Conservation (phyloP, 148 eudicot genomes). For the Nepenthes mirabilis region DNA sequence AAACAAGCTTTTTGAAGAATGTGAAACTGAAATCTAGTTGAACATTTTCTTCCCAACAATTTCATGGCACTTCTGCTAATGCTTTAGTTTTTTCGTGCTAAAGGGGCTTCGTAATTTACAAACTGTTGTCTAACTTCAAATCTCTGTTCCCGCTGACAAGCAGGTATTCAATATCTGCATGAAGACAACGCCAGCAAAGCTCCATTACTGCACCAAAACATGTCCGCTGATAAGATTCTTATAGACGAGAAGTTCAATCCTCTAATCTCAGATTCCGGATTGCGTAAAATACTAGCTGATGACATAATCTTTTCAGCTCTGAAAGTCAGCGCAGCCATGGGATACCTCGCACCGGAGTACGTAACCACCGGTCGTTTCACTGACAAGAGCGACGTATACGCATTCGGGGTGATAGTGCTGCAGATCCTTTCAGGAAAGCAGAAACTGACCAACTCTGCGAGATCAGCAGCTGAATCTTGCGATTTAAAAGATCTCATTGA, state of each 20-base stretch:
- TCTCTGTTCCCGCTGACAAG: slow-evolving; percentile 1
- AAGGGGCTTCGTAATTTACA: too few relatives aligned
- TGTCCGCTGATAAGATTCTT: slow-evolving; percentile 78
- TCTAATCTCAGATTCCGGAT: slow-evolving; percentile 59
- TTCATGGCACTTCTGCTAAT: neutral
- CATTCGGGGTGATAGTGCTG: slow-evolving; percentile 72
- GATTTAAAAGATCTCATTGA: slow-evolving; percentile 55
- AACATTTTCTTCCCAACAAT: too few relatives aligned
- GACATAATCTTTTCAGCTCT: slow-evolving; percentile 78
- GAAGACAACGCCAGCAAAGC: slow-evolving; percentile 44
- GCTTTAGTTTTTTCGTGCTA: neutral
- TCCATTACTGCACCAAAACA: slow-evolving; percentile 67
- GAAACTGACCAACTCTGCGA: slow-evolving; percentile 30
- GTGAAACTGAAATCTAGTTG: too few relatives aligned
- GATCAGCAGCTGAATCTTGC: slow-evolving; percentile 40
- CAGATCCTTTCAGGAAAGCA: slow-evolving; percentile 70
- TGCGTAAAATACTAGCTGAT: slow-evolving; percentile 82
- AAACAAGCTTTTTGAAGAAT: too few relatives aligned
- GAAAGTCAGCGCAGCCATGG: slow-evolving; percentile 87
- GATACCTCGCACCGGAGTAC: slow-evolving; percentile 92
- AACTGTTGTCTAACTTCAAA: too few relatives aligned
- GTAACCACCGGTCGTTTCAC: slow-evolving; percentile 86
- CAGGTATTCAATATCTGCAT: slow-evolving; percentile 72
- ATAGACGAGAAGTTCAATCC: slow-evolving; percentile 51
- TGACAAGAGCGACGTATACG: slow-evolving; percentile 82